These are phyloP conservation scores for Lachancea nothofagi DNA, from an alignment of 805 yeast species.

Conservation along the genomic window DNA sequence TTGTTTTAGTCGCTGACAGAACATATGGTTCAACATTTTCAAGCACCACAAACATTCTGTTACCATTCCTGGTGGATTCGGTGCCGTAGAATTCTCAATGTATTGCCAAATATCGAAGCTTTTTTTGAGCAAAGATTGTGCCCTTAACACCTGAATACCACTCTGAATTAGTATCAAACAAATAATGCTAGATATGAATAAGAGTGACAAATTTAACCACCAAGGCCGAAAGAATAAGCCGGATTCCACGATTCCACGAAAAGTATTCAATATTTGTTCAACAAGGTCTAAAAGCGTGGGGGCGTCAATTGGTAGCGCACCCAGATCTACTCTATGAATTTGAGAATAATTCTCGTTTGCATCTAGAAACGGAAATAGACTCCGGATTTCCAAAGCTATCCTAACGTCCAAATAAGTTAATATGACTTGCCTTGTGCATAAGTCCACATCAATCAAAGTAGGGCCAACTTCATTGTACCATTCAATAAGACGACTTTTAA, in stretches of 20 bases:
- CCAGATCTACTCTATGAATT: background rate
- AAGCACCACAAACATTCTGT: constrained; percentile 60
- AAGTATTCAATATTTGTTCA: constrained; percentile 25
- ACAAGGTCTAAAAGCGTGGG: constrained; percentile 8
- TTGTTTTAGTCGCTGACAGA: constrained; percentile 41
- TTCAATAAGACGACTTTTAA: constrained; percentile 12
- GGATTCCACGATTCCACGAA: constrained; percentile 28
- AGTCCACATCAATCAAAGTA: background rate
- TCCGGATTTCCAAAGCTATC: constrained; percentile 20
- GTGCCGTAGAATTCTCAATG: constrained; percentile 30
- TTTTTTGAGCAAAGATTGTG: constrained; percentile 12
- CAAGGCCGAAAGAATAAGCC: constrained; percentile 41
- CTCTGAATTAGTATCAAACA: constrained; percentile 40
- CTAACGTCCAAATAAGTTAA: constrained; percentile 22
- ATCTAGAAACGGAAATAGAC: constrained; percentile 19
- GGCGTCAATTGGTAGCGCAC: constrained; percentile 14
- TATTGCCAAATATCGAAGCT: constrained; percentile 21
- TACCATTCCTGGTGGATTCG: constrained; percentile 41
- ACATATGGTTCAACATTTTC: constrained; percentile 48
- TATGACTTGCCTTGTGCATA: constrained; percentile 17
- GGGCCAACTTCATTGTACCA: constrained; percentile 13
- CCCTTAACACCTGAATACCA: constrained; percentile 30
- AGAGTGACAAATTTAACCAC: constrained; percentile 43
- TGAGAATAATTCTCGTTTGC: constrained; percentile 10
- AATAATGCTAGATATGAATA: constrained; percentile 42